Base-by-base conservation (phyloP, 2,329 filamentous ascomycete species). In the Onygena corvina region DNA sequence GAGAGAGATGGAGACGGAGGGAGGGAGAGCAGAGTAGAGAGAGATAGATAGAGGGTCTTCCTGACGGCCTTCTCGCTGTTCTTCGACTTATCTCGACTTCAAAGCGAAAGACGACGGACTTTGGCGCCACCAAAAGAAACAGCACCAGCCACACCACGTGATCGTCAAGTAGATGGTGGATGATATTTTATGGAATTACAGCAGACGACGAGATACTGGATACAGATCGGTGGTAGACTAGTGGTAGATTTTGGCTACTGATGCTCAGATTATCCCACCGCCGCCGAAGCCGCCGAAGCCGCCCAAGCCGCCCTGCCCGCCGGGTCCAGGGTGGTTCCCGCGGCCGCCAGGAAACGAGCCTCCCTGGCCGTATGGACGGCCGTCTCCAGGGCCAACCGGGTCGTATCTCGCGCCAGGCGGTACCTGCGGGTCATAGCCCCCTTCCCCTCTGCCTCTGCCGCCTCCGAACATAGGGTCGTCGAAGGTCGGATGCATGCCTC, bases 401-500 rank as follows among this genome's bases (percentile, higher is more conserved):
- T 96, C 92, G 70, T 87, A 96, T 55, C 92, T 75, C n/a, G 88
- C 83, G 1, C 92, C 92, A 1, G 87, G 88, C 3, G 92, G 92
- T 23, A 79, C 82, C 61, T 82, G 83, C 1, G 83, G 80, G 60
- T 89, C 77, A 59, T 76, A 83, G 0, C 70, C 72, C 11, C 67
- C 71, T 30, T 67, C 66, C 2, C 72, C 65, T 4, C 63, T 70
- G 1, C 66, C 65, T 7, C 70, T 66, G 1, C 81, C 83, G 12
- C 42, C 42, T 4, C 75, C 76, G 61, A 94, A 94, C 44, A 95
- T 67, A 4, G 86, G 87, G 61, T 96, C 89, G 58, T 94, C 87
- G 63, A 94, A 92, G 0, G 89, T 94, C 0, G 92, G 92, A 66
- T 95, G 86, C 92, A 98, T 98, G 0, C 92, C 92, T 9, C 83